These are phyloP conservation scores for Schoenoplectus tabernaemontani DNA, from an alignment of 202 grass and related monocot genomes.

Conservation along the genomic window DNA sequence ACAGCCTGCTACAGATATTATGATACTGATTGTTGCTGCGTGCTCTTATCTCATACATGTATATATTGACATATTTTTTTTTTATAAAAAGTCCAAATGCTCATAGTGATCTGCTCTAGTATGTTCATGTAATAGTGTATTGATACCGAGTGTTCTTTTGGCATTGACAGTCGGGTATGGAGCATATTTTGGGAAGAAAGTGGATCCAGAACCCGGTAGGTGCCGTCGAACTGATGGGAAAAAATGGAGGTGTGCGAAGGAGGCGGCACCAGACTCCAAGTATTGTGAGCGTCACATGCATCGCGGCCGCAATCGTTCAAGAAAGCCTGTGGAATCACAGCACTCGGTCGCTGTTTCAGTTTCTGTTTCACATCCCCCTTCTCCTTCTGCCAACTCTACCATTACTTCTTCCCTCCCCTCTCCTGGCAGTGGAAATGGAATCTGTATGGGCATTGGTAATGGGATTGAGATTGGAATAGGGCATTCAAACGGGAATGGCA, in stretches of 20 bases:
- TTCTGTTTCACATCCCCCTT: conserved; percentile 11
- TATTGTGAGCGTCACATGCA: conserved; percentile 99
- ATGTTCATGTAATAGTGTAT: background rate
- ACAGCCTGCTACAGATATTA: background rate
- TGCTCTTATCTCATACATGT: background rate
- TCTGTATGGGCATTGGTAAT: background rate
- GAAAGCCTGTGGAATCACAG: conserved; percentile 99
- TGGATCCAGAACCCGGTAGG: conserved; percentile 90
- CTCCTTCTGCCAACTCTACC: conserved; percentile 16
- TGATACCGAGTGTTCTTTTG: background rate
- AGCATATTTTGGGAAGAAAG: conserved; percentile 82
- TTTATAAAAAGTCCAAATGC: background rate
- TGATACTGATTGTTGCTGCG: background rate
- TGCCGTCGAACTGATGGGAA: conserved; percentile 95
- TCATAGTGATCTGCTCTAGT: background rate
- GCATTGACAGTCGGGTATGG: conserved; percentile 50
- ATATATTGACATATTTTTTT: background rate
- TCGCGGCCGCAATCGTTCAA: conserved; percentile 94
- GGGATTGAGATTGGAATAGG: conserved; percentile 1
- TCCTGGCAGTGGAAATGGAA: background rate
- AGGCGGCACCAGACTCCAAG: conserved; percentile 79
- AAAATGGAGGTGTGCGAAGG: conserved; percentile 98
- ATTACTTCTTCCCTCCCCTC: conserved; percentile 28
- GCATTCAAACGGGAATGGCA: conserved; percentile 1
- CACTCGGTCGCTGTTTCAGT: conserved; percentile 10